These are phyloP conservation scores for Diplodia corticola DNA, from an alignment of 2,329 filamentous ascomycete genomes.

Conservation along the genomic window DNA sequence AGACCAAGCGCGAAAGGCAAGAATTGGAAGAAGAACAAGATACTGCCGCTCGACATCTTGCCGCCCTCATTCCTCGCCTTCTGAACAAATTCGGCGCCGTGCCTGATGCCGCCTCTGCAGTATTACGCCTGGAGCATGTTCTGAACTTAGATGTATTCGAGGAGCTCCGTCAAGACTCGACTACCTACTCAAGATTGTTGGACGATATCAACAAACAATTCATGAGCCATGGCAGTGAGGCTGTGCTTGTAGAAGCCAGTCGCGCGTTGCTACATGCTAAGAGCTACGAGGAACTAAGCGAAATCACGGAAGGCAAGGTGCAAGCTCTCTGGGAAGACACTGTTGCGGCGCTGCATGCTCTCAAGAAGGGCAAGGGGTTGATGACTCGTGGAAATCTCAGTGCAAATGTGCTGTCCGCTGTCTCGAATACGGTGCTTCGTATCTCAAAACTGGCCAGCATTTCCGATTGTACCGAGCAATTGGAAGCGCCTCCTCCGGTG, in stretches of 20 bases:
- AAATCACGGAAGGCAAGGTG: constrained; percentile 78
- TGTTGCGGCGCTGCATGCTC: constrained; percentile 68
- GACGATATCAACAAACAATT: constrained; percentile 96
- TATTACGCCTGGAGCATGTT: constrained; percentile 81
- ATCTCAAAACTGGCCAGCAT: constrained; percentile 79
- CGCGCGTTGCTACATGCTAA: constrained; percentile 81
- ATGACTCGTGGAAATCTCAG: constrained; percentile 68
- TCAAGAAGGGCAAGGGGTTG: constrained; percentile 70
- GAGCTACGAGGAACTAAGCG: constrained; percentile 83
- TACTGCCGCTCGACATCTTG: constrained; percentile 74
- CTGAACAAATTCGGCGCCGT: constrained; percentile 93
- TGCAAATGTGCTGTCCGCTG: constrained; percentile 63
- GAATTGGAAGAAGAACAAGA: constrained; percentile 72
- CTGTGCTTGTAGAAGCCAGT: constrained; percentile 80
- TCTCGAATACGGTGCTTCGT: constrained; percentile 74
- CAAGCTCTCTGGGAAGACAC: constrained; percentile 83
- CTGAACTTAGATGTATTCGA: constrained; percentile 87
- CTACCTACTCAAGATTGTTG: constrained; percentile 75
- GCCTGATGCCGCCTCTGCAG: constrained; percentile 79
- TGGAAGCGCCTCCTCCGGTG: constrained; percentile 60
- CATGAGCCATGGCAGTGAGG: constrained; percentile 83
- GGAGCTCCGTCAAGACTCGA: constrained; percentile 81
- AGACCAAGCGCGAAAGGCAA: constrained; percentile 55
- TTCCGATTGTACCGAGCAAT: constrained; percentile 70
- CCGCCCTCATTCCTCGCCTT: constrained; percentile 76